Percentiles rank a stretch among this genome's conserved stretches.
Conservation (phyloP, 208 protist genomes). For the Leptomonas seymouri region DNA sequence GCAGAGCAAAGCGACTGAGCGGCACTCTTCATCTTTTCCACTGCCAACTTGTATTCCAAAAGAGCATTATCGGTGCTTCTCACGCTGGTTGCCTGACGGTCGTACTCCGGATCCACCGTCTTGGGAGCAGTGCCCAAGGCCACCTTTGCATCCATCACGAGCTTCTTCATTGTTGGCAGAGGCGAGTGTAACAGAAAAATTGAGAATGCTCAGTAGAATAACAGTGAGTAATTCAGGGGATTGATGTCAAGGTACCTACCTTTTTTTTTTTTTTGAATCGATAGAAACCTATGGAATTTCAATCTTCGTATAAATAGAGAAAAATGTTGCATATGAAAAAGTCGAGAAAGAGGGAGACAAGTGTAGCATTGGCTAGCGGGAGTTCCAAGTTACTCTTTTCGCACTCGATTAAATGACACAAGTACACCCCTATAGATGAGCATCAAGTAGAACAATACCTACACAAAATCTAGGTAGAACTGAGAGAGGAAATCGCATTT, state of each 20-base stretch:
- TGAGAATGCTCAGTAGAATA: neutral
- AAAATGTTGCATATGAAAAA: too few species aligned
- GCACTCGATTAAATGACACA: too few species aligned
- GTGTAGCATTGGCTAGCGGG: too few species aligned
- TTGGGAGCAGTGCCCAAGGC: constrained; percentile 42
- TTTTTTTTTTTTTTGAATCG: neutral
- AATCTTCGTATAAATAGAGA: too few species aligned
- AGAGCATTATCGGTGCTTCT: constrained; percentile 31
- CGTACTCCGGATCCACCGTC: constrained; percentile 52
- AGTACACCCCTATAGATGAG: too few species aligned
- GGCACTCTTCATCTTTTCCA: constrained; percentile 35
- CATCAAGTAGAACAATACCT: too few species aligned
- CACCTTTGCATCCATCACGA: constrained; percentile 45
- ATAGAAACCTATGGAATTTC: neutral
- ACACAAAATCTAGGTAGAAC: too few species aligned
- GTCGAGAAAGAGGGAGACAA: too few species aligned
- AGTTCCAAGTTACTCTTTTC: too few species aligned
- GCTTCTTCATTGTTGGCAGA: constrained; percentile 46
- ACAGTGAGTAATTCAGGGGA: neutral
- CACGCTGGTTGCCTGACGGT: constrained; percentile 29
- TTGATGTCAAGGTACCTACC: too few species aligned
- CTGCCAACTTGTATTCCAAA: constrained; percentile 32
- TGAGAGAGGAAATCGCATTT: too few species aligned
- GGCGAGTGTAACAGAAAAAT: neutral
- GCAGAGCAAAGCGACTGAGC: constrained; percentile 26